Conservation (phyloP, 2,329 filamentous ascomycete genomes). For the Didymella keratinophila region DNA sequence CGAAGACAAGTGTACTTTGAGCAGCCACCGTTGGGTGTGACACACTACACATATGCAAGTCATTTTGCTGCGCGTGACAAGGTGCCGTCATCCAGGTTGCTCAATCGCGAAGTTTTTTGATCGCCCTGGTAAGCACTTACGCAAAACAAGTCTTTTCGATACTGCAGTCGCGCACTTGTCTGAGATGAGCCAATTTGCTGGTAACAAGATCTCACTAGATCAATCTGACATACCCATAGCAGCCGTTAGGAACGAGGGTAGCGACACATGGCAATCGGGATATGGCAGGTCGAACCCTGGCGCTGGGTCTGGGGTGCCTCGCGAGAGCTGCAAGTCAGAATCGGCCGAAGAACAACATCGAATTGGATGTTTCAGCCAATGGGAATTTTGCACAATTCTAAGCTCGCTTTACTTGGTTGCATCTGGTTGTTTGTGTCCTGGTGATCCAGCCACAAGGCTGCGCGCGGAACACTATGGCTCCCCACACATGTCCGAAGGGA, state of each 20-base stretch:
- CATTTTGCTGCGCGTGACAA: slow-evolving; percentile 7
- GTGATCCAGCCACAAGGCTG: slow-evolving; percentile 20
- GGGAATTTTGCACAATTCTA: not conserved
- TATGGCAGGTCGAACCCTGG: slow-evolving; percentile 6
- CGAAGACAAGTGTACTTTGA: not conserved
- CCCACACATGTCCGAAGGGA: slow-evolving; percentile 19
- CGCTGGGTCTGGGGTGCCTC: slow-evolving; percentile 7
- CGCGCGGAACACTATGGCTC: slow-evolving; percentile 16
- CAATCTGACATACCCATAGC: not conserved
- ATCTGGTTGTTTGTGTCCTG: slow-evolving; percentile 8
- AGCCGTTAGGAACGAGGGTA: slow-evolving; percentile 1
- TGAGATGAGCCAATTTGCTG: slow-evolving; percentile 10
- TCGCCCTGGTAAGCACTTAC: slow-evolving; percentile 11
- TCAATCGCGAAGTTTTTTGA: not conserved
- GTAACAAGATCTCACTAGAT: slow-evolving; percentile 6
- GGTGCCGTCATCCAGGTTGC: not conserved
- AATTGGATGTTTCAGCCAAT: not conserved
- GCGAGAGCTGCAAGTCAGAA: slow-evolving; percentile 10
- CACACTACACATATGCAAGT: slow-evolving; percentile 12
- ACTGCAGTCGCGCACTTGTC: slow-evolving; percentile 1
- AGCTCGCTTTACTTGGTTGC: not conserved
- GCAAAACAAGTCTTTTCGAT: slow-evolving; percentile 2
- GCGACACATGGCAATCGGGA: slow-evolving; percentile 14
- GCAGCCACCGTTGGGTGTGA: not conserved
- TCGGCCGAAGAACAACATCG: not conserved